These are phyloP conservation scores for Vigna mungo DNA, from an alignment of 306 rosid species.

Conservation along the genomic window DNA sequence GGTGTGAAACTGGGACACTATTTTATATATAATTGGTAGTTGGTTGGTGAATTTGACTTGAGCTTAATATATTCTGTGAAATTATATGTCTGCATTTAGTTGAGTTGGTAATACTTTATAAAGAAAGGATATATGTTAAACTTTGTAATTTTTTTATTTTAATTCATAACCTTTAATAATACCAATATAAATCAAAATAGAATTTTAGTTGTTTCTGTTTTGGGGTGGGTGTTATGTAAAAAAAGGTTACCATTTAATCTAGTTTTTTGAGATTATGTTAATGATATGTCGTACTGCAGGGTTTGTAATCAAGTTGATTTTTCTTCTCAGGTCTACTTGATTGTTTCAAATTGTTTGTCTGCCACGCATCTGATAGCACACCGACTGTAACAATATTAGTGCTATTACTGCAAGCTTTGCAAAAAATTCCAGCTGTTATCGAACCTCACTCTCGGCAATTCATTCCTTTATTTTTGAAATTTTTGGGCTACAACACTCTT, in stretches of 20 bases:
- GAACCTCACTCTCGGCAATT: constrained; percentile 73
- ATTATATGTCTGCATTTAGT: constrained; percentile 13
- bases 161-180: constrained; percentile 6
- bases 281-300: constrained; percentile 14
- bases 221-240: background rate
- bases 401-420: constrained; percentile 78
- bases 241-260: constrained; percentile 4
- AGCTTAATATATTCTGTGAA: constrained; percentile 11
- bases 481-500: constrained; percentile 72
- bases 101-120: constrained; percentile 2
- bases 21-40: constrained; percentile 20
- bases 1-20: background rate
- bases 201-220: background rate
- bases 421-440: constrained; percentile 63
- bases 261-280: constrained; percentile 9
- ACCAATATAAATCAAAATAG: background rate
- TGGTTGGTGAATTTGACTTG: constrained; percentile 29
- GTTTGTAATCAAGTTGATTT: constrained; percentile 44
- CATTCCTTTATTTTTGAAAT: constrained; percentile 72
- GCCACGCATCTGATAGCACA: constrained; percentile 64
- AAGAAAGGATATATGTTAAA: background rate
- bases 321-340: constrained; percentile 69
- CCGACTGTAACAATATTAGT: constrained; percentile 65
- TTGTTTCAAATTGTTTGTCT: constrained; percentile 57
- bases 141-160: background rate